Evolutionary conservation across 768 basidiomycete genomes (phyloP), one percentile per base, ranked within the genome.

Genomic region (Suillus brevipes): DNA sequence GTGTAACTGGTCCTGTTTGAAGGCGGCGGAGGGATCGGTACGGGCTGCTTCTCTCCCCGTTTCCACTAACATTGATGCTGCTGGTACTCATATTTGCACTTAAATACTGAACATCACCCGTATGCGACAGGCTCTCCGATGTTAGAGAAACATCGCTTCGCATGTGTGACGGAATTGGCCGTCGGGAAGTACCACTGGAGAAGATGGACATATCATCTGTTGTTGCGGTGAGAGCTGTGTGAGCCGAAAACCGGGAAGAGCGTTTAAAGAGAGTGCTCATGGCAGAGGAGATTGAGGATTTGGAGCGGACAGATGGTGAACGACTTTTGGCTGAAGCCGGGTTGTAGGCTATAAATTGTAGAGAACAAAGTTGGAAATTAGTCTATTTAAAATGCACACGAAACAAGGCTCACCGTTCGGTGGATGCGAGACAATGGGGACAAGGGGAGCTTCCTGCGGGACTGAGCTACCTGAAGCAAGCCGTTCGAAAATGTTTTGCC

Each of bases 401-500:
- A 18, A 10, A 10, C 10, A 20, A 31, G 23, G 25, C 58, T 42
- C 28, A 59, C 58, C 10, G 28, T 40, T 59, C 12, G 40, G 58
- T 64, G 78, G 75, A 72, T 77, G 71, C 65, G 73, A 73, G 61
- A 81, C 74, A 67, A 85, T 80, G 47, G 89, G 88, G 52, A 91
- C 86, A 50, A 91, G 73, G 28, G 91, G 80, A 12, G 72, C 75
- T 74, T 93, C 91, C 45, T 82, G 80, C 6, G 91, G 90, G 25
- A 90, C 81, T 10, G 79, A 72, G 31, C 85, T 78, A 60, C 80
- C 82, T 66, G 78, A 85, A 18, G 90, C 83, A 70, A 92, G 86
- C 61, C 93, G 85, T 73, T 94, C 91, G 69, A 95, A 94, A 45
- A 95, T 80, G 72, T 89, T 92, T 75, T 93, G 92, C 52, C 93